These are phyloP conservation scores for Trichosanthes cucumerina DNA, from an alignment of 306 rosid species.

Conservation along the genomic window DNA sequence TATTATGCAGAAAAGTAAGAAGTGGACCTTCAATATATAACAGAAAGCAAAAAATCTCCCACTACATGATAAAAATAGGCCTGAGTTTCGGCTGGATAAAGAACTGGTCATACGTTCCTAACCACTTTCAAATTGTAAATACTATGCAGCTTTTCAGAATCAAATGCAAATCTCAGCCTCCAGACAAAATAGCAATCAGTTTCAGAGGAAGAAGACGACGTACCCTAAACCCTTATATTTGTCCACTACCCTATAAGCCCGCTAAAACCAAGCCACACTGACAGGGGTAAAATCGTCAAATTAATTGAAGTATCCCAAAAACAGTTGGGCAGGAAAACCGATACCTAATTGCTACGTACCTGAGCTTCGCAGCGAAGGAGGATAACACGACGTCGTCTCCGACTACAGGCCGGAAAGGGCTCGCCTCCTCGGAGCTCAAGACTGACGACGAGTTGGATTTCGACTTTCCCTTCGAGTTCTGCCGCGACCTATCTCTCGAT, in stretches of 20 bases:
- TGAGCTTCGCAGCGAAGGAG: constrained; percentile 60
- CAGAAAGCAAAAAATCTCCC: neutral
- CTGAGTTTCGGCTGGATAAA: neutral
- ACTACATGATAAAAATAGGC: neutral
- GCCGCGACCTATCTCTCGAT: constrained; percentile 64
- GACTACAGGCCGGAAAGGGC: constrained; percentile 51
- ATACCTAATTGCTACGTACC: constrained; percentile 30
- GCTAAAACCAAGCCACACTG: neutral
- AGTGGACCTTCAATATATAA: neutral
- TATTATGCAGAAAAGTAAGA: neutral
- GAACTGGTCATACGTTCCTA: neutral
- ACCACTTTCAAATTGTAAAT: neutral
- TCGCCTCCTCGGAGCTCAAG: constrained; percentile 77
- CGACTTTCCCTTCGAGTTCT: constrained; percentile 46
- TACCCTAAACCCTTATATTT: neutral
- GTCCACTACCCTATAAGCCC: constrained; percentile 1
- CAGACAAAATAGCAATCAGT: constrained; percentile 7
- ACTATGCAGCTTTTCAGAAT: neutral
- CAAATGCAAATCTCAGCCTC: neutral
- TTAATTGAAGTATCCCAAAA: neutral
- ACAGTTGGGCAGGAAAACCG: neutral
- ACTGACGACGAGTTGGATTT: constrained; percentile 71
- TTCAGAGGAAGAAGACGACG: neutral
- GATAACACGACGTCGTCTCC: constrained; percentile 70
- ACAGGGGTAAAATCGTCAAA: constrained; percentile 28